Conservation (phyloP, 805 yeast species). For the Kodamaea hsintzibuensis region DNA sequence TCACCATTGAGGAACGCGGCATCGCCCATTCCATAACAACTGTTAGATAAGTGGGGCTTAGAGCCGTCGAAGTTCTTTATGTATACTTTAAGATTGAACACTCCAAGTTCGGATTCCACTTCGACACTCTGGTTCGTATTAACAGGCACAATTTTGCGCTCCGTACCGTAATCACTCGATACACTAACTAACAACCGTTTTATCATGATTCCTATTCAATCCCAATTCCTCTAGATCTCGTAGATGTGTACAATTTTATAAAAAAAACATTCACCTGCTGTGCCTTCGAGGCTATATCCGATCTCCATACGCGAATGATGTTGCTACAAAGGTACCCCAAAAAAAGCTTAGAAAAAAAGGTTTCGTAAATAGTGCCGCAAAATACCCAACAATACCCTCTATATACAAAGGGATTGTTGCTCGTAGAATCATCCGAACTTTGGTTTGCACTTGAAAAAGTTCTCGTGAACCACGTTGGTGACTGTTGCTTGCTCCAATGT, state of each 20-base stretch:
- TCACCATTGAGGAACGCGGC: slow-evolving; percentile 26
- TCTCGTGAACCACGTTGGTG: too few relatives aligned
- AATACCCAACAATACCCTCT: neutral
- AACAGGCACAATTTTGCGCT: slow-evolving; percentile 39
- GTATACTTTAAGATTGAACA: slow-evolving; percentile 40
- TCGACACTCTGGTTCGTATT: slow-evolving; percentile 40
- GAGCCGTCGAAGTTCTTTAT: slow-evolving; percentile 51
- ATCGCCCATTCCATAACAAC: slow-evolving; percentile 33
- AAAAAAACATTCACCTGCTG: neutral
- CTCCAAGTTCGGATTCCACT: slow-evolving; percentile 41
- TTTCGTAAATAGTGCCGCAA: neutral
- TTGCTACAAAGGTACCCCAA: neutral
- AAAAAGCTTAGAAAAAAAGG: neutral
- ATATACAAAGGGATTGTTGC: neutral
- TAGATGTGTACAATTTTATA: neutral
- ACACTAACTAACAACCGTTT: slow-evolving; percentile 38
- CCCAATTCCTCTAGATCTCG: neutral
- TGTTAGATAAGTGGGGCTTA: slow-evolving; percentile 31
- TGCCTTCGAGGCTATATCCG: neutral
- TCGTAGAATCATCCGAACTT: neutral
- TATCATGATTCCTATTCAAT: neutral
- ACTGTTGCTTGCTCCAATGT: too few relatives aligned
- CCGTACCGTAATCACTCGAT: slow-evolving; percentile 24
- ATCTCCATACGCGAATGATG: neutral
- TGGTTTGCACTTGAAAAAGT: too few relatives aligned